Conservation (phyloP, 169 alveolate species). For the Perkinsus olseni region DNA sequence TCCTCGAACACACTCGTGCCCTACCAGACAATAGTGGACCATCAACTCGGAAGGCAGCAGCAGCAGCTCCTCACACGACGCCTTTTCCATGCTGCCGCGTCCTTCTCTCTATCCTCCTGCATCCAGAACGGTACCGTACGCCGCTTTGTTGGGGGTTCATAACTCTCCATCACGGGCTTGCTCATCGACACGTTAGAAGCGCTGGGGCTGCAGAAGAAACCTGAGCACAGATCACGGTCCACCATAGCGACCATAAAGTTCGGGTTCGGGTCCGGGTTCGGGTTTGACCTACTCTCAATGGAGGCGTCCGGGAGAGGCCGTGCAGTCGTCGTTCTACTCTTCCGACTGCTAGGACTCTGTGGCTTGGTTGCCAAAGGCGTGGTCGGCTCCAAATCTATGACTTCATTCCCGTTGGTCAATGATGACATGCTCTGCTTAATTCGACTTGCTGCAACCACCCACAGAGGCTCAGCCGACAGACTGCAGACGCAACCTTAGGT, state of each 20-base stretch:
- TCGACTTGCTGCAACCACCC: too few species aligned
- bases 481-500: too few species aligned
- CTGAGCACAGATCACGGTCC: too few species aligned
- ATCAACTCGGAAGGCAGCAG: neutral
- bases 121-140: neutral
- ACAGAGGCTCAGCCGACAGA: too few species aligned
- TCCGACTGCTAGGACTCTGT: neutral
- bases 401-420: neutral
- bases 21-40: neutral
- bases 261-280: too few species aligned
- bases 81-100: neutral
- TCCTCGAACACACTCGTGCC: neutral
- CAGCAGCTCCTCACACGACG: neutral
- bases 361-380: neutral
- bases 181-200: too few species aligned
- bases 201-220: neutral
- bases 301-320: neutral
- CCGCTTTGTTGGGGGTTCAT: neutral
- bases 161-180: too few species aligned
- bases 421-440: too few species aligned
- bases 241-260: too few species aligned
- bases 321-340: neutral
- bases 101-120: neutral
- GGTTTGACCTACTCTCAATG: neutral
- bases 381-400: neutral